Evolutionary conservation across 768 basidiomycete genomes (phyloP).

Genomic region (Mycena epipterygia): DNA sequence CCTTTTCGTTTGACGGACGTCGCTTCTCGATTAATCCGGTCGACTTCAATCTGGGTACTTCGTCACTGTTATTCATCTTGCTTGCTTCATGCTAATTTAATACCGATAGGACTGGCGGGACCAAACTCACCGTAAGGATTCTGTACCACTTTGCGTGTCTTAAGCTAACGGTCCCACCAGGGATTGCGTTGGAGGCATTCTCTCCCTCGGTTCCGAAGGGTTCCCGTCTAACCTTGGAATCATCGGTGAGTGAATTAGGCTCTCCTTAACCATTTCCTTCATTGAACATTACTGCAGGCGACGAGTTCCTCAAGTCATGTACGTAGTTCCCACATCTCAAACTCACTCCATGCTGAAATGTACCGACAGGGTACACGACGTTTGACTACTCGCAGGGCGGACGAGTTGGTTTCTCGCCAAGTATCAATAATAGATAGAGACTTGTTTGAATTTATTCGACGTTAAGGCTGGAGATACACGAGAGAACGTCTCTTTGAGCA

Average conservation of each 20-base stretch:
- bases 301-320: slow-evolving; percentile 79
- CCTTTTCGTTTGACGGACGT: slow-evolving; percentile 60
- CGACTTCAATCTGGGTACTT: slow-evolving; percentile 71
- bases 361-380: slow-evolving; percentile 65
- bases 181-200: slow-evolving; percentile 69
- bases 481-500: no score
- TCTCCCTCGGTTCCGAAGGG: slow-evolving; percentile 55
- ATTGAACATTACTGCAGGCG: slow-evolving; percentile 51
- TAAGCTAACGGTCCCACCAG: slow-evolving; percentile 41
- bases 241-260: slow-evolving; percentile 56
- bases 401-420: slow-evolving; percentile 69
- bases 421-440: slow-evolving; percentile 44
- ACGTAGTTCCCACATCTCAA: slow-evolving; percentile 39
- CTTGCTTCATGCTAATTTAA: background rate
- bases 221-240: slow-evolving; percentile 70
- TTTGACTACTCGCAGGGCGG: slow-evolving; percentile 68
- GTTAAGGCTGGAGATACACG: background rate
- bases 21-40: slow-evolving; percentile 55
- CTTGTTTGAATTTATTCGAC: slow-evolving; percentile 4
- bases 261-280: background rate
- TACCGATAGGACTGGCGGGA: slow-evolving; percentile 37
- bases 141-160: background rate
- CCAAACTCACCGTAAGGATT: slow-evolving; percentile 42
- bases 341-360: background rate
- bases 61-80: background rate